phyloP scores from a whole-genome alignment of 257 asterid species.

The Solanum arcanum region DNA sequence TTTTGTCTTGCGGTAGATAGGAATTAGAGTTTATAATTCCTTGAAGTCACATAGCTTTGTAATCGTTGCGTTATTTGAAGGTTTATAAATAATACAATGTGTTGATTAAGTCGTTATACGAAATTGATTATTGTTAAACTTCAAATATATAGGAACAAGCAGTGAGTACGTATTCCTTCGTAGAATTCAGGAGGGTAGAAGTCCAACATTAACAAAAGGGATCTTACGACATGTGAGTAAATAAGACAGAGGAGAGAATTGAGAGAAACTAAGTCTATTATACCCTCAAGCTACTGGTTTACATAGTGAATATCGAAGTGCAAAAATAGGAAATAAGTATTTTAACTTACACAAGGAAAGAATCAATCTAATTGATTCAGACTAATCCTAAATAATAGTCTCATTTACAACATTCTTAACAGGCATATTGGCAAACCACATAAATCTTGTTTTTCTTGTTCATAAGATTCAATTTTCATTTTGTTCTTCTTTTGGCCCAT shows the following conservation, averaged over 20 bases:
- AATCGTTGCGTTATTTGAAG: no score
- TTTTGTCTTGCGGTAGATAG: no score
- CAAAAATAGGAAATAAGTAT: not conserved
- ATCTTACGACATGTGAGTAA: not conserved
- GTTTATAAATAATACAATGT: no score
- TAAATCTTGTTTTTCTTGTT: not conserved
- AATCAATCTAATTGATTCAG: not conserved
- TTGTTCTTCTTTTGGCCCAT: not conserved
- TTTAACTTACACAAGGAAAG: not conserved
- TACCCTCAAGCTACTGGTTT: not conserved
- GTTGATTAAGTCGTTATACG: no score
- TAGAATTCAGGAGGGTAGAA: no score
- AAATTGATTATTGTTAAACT: no score
- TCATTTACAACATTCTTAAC: not conserved
- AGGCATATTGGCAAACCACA: not conserved
- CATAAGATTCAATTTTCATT: not conserved
- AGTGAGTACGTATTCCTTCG: no score
- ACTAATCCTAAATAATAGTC: not conserved
- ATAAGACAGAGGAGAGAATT: not conserved
- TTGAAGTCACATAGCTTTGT: no score
- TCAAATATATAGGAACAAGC: no score
- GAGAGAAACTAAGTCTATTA: not conserved
- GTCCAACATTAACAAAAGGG: not conserved
- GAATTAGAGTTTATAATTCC: no score
- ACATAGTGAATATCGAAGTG: not conserved